Base-by-base conservation (phyloP, 768 basidiomycete species). In the Collybiopsis luxurians region DNA sequence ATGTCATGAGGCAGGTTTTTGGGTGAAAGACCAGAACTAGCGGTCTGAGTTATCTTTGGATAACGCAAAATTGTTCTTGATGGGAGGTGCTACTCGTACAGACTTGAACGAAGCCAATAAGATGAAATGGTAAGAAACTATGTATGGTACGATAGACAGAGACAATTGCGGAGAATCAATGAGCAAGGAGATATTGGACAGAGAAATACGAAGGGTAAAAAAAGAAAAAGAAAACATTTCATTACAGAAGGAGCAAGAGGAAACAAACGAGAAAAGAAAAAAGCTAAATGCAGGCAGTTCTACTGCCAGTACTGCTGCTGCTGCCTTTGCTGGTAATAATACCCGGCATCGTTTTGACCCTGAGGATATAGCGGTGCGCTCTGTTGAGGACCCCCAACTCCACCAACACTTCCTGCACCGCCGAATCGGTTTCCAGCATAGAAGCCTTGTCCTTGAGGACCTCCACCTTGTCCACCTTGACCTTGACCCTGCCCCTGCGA, bases 311-410 rank as follows among this genome's bases (percentile, higher is more conserved):
- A 81, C 55, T 74, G 75, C 66, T 79, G 82, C 64, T 82, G 83
- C 66, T 81, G 85, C 67, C 85, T 75, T 23, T 55, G 77, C 68
- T 86, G 87, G 67, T 89, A 89, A 67, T 91, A 90, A 67, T 89
- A 91, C 63, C 73, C 79, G 13, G 74, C 84, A 45, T 89, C 87
- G 49, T 78, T 84, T 48, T 76, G 81, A 42, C 81, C 82, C 64
- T 87, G 87, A 19, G 83, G 81, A 67, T 87, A 86, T 15, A 79
- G 83, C 21, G 84, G 78, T 7, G 73, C 77, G 42, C 68, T 71
- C 58, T 75, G 76, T 56, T 76, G 74, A 60, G 78, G 76, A 38
- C 75, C 73, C 17, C 68, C 72, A 26, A 66, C 72, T 45, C 69
- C 74, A 12, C 71, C 70, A n/a, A 62, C 70, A 7, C 71, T 74